Evolutionary conservation across 495 filamentous ascomycete genomes (phyloP).

Genomic region (Penicillium simplicissimum): DNA sequence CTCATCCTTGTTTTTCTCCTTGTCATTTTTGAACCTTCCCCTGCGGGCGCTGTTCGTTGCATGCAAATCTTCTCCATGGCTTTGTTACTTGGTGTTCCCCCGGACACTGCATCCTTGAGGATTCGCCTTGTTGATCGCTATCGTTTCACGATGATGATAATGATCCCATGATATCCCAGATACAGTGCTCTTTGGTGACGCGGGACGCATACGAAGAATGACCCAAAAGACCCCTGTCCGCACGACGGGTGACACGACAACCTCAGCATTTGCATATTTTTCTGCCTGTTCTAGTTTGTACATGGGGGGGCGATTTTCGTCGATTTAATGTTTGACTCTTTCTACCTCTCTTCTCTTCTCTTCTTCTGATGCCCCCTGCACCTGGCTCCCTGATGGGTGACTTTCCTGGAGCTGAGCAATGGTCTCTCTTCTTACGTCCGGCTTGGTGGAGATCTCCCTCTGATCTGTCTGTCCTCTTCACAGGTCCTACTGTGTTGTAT

Average conservation of each 20-base stretch:
- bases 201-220: conserved; percentile 43
- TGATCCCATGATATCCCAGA: conserved; percentile 23
- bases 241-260: conserved; percentile 45
- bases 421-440: background rate
- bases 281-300: conserved; percentile 44
- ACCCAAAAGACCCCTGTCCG: conserved; percentile 35
- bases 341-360: conserved; percentile 3
- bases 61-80: conserved; percentile 34
- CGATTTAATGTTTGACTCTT: conserved; percentile 36
- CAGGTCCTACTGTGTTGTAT: conserved; percentile 4
- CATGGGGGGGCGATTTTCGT: conserved; percentile 39
- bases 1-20: conserved; percentile 25
- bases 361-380: background rate
- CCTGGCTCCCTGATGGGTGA: background rate
- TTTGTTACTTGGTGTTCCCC: conserved; percentile 30
- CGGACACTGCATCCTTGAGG: conserved; percentile 11
- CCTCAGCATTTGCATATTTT: conserved; percentile 48
- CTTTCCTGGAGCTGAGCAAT: background rate
- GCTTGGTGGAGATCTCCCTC: background rate
- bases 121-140: background rate
- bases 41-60: conserved; percentile 39
- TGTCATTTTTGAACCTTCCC: conserved; percentile 22
- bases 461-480: background rate
- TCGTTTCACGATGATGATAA: conserved; percentile 7
- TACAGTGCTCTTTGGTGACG: conserved; percentile 27